A percentile compares a stretch with the other conserved stretches of the same genome.
phyloP scores from a whole-genome alignment of 495 filamentous ascomycete genomes.

The Parathielavia hyrcaniae region DNA sequence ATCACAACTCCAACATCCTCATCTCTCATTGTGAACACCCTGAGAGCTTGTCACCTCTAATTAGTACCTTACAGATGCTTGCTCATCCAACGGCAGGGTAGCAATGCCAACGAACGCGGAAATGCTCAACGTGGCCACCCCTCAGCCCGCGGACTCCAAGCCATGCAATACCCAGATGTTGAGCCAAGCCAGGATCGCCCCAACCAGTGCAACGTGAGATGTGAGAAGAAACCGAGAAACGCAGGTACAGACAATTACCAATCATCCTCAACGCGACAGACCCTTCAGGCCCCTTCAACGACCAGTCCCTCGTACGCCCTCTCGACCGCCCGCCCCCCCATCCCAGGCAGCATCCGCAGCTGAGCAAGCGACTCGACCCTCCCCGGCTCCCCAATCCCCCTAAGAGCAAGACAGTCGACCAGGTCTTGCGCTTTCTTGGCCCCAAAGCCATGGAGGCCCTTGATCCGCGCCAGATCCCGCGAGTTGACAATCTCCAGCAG shows the following conservation, averaged over 20 bases:
- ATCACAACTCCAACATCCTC: too few relatives aligned
- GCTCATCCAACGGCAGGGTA: too few relatives aligned
- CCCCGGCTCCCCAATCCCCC: conserved; percentile 38
- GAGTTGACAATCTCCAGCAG: conserved; percentile 84
- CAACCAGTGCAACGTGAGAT: neutral
- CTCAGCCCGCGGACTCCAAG: neutral
- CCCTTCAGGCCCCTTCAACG: conserved; percentile 40
- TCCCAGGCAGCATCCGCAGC: conserved; percentile 51
- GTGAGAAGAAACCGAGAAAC: neutral
- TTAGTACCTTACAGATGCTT: too few relatives aligned
- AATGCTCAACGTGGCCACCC: neutral
- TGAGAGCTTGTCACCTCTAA: too few relatives aligned
- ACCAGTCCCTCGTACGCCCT: conserved; percentile 45
- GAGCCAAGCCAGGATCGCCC: neutral
- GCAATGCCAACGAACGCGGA: neutral
- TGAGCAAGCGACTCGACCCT: conserved; percentile 45
- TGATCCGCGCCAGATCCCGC: conserved; percentile 63
- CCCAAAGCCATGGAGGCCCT: conserved; percentile 63
- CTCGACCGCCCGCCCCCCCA: conserved; percentile 55
- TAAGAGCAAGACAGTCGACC: conserved; percentile 50
- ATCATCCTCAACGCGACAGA: neutral
- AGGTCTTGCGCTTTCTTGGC: conserved; percentile 60
- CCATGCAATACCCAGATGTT: conserved; percentile 3
- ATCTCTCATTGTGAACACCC: too few relatives aligned
- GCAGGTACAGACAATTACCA: neutral